Evolutionary conservation across 768 basidiomycete genomes (phyloP).

Genomic region (Aureoboletus auriporus): DNA sequence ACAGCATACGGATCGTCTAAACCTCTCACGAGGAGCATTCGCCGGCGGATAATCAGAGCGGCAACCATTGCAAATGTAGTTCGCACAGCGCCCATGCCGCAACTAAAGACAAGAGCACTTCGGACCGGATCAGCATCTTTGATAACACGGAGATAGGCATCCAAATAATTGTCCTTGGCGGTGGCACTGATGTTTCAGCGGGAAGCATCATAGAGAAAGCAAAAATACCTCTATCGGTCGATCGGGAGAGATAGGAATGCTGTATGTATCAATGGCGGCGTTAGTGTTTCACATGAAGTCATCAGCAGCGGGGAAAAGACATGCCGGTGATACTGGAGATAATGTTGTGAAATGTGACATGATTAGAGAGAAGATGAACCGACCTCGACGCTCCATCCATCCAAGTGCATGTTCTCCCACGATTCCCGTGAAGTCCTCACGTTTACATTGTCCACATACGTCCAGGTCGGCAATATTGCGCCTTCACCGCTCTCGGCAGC

Average conservation of each 20-base stretch:
- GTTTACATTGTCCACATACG: conserved; percentile 74
- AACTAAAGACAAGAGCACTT: conserved; percentile 89
- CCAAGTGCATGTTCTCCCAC: conserved; percentile 69
- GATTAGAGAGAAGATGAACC: neutral
- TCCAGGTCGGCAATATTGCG: conserved; percentile 90
- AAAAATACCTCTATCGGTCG: conserved; percentile 76
- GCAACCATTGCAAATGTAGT: conserved; percentile 98
- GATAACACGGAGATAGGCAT: conserved; percentile 85
- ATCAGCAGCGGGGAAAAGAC: conserved; percentile 11
- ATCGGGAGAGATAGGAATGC: conserved; percentile 93
- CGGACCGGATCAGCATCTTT: conserved; percentile 71
- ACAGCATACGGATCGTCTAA: conserved; percentile 73
- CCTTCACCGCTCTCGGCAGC: conserved; percentile 66
- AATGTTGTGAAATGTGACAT: conserved; percentile 9
- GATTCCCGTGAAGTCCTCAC: conserved; percentile 88
- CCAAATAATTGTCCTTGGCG: conserved; percentile 85
- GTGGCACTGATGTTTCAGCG: neutral
- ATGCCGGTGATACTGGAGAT: conserved; percentile 70
- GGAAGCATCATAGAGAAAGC: neutral
- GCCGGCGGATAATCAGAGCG: conserved; percentile 79
- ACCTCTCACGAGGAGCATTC: conserved; percentile 60
- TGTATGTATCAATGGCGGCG: conserved; percentile 26
- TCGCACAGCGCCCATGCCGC: conserved; percentile 94
- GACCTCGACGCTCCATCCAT: conserved; percentile 93
- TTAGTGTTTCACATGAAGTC: conserved; percentile 6